Evolutionary conservation across 148 eudicot genomes (phyloP), one percentile per base, ranked within the genome.

Genomic region (Bassia scoparia): DNA sequence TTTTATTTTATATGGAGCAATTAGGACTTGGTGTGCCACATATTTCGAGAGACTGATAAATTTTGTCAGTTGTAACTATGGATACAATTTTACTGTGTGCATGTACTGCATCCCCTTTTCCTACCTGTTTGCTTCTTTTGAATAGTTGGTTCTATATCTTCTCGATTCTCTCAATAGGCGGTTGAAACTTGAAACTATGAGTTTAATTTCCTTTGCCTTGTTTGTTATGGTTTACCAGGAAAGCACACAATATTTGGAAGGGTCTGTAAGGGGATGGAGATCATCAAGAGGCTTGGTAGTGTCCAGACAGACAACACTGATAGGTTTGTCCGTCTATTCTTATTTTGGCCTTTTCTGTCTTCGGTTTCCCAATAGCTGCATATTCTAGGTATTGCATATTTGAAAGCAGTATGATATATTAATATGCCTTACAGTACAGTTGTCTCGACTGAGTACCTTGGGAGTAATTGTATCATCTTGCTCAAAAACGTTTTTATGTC

Each of bases 181-280:
- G 11, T 35, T 64, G 35, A 50, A 63, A 29, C 23, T 61, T 31
- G 31, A 44, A 5, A 21, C 6, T 41, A 1, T 26, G 3, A 7
- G 3, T 37, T 37, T 37, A 3, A 37, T 41, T 41, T 41, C 12
- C 46, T 41, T 41, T 41, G n/a, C n/a, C n/a, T n/a, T n/a, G n/a
- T n/a, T 65, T 70, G 63, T 46, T 29, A 38, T 61, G 9, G 52
- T 34, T 72, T 73, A 44, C 58, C 86, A 94, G 98, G 98, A 29
- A 95, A 91, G 65, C 98, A 95, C 84, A 91, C 98, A n/a, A 95
- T 95, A 79, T 95, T 95, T 83, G 98, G 98, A 82, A 86, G 98
- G 81, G 89, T 95, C 70, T 87, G 90, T 52, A 83, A 72, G 66
- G 97, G 98, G 79, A 89, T 95, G 97, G 96, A 95, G 80, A 90